Percentiles rank a stretch among this genome's conserved stretches.
Conservation (phyloP, 768 basidiomycete species). For the Clitopilus hobsonii region DNA sequence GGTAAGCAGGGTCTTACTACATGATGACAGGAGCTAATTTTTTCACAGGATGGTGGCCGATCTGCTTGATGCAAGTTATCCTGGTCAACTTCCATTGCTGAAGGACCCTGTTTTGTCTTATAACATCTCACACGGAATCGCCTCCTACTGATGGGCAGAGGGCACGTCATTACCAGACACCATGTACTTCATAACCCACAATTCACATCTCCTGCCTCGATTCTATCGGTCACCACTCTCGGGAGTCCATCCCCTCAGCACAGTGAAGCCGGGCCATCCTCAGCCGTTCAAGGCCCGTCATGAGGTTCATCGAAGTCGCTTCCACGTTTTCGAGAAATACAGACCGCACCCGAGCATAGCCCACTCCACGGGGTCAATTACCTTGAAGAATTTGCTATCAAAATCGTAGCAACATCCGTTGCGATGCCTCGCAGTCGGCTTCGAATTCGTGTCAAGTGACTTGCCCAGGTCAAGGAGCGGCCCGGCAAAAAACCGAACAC, state of each 20-base stretch:
- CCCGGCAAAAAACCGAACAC: background rate
- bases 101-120: constrained; percentile 28
- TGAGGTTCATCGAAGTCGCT: too few species aligned
- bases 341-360: too few species aligned
- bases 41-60: constrained; percentile 32
- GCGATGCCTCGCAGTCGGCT: background rate
- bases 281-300: too few species aligned
- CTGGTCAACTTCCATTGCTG: constrained; percentile 28
- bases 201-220: background rate
- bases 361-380: too few species aligned
- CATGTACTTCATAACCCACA: too few species aligned
- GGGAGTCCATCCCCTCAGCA: too few species aligned
- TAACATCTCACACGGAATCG: constrained; percentile 32
- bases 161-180: too few species aligned
- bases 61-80: constrained; percentile 28
- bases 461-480: constrained; percentile 1
- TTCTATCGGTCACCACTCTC: too few species aligned
- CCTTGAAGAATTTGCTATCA: background rate
- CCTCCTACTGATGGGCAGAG: constrained; percentile 24
- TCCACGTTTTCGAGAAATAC: background rate
- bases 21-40: background rate
- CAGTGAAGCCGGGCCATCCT: too few species aligned
- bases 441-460: background rate
- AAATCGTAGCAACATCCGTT: background rate
- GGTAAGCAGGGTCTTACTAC: constrained; percentile 13